Base-by-base conservation (phyloP, 1,139 yeast genomes). In the Hyphopichia khmerensis region DNA sequence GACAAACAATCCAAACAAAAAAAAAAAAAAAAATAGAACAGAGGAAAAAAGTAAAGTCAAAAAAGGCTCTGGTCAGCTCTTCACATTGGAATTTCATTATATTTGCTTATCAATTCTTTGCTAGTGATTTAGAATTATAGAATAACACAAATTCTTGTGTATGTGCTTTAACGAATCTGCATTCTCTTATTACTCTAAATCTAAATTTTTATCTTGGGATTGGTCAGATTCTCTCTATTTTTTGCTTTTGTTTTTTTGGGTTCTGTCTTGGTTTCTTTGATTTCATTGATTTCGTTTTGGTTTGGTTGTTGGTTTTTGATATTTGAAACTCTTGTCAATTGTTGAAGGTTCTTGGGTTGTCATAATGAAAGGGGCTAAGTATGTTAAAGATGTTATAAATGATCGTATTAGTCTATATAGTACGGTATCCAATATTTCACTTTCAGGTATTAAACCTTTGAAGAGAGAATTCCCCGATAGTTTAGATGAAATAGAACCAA, bases 361-460 rank as follows among this genome's bases (percentile, higher is more conserved):
- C 17, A 30, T 36, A 39, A 55, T 56, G 60, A 55, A 40, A 33
- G 57, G 62, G 13, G 60, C 56, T 7, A 51, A 50, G 29, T 56
- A 59, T 43, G 69, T 70, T 17, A 52, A 52, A 36, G 68, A 66
- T 17, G 69, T 64, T 15, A 55, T 68, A 33, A 54, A 56, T 21
- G 71, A 69, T 43, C 55, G 69, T 17, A 49, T 67, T 39, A 60
- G 60, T 41, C 50, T 68, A 40, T 67, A 68, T 48, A 59, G 57
- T 39, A 48, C 63, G 9, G 41, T 58, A 2, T 56, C 72, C 15
- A 55, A 53, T 14, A 51, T 63, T 3, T 52, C 65, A 2, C 44
- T 58, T 14, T 42, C 63, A 2, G 67, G 69, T 2, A 62, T 66
- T 13, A 62, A 55, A 42, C 60, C 70, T 3, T 54, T 69, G 38